Base-by-base conservation (phyloP, 2,329 filamentous ascomycete genomes). In the Curvularia eragrostidis region DNA sequence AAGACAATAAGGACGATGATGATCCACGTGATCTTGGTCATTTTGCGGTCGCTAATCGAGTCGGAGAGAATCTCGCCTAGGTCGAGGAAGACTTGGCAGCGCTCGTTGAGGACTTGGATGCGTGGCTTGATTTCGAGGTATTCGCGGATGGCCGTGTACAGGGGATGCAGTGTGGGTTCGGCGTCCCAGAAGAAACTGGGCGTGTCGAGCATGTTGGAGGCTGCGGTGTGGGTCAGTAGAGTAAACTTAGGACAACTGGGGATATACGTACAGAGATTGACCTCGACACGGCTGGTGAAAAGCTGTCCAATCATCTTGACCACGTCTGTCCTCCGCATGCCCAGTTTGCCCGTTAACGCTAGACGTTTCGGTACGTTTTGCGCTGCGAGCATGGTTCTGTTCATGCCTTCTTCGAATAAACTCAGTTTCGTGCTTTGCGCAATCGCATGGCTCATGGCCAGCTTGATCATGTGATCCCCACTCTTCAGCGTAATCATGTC, bases 161-260 rank as follows among this genome's bases (percentile, higher is more conserved):
- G 87, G 0, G 95, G 95, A 75, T 97, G 92, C 0, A 99, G 84
- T 0, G 92, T 97, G 18, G 95, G 95, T 75, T 99, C 95, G 10
- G 91, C 91, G 76, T 98, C 93, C 95, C 95, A 99, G 84, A 98
- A 96, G 84, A 97, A 97, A 75, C 94, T 96, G 59, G 94, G 94
- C 0, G 96, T 92, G 76, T 97, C 93, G 56, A 97, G 89, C 75
- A 97, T 94, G 74, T 98, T 98, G 19, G 91, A 96, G 58, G 93
- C 92, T 96, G 66, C 21, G 6, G 41, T 42, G 36, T 42, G 9
- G 46, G 15, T 62, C 49, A 64, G 63, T 48, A 23, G n/a, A n/a
- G 5, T 10, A 3, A 7, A 18, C 1, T 4, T 21, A 21, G 3
- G 44, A 19, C 2, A n/a, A 13, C 18, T 13, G 12, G 18, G 36